Evolutionary conservation across 805 yeast genomes (phyloP), one percentile per base, ranked within the genome.

Genomic region (Maudiozyma bulderi): DNA sequence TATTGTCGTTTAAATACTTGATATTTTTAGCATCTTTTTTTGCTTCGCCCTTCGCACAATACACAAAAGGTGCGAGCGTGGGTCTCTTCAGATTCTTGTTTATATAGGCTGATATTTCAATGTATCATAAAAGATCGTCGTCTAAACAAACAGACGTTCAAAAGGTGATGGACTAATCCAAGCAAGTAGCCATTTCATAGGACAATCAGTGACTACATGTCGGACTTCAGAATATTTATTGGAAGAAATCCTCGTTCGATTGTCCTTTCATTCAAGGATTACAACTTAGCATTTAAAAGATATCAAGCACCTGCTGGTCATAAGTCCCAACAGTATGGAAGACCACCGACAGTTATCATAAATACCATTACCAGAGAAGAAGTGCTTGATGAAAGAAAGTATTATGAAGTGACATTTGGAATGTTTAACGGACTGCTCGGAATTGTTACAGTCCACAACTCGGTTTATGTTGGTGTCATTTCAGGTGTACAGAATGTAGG

Each of bases 171-270:
- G 26, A 20, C 4, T 20, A 20, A 4, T 4, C 26, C 26, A 20
- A 20, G 26, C 26, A 20, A 20, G 26, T 20, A 20, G 26, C 26
- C 26, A 20, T 20, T 20, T 20, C 4, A 20, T 20, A 20, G 26
- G 26, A 20, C 26, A 20, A 20, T 20, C 26, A 20, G 26, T 20
- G 26, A 20, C 6, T 15, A 31, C 8, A 47, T 47, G 49, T 32
- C 43, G 3, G 49, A 47, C 6, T 13, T 47, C 30, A 40, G 42
- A 26, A 8, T 86, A 10, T 80, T 73, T 63, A 72, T 84, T 47
- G 78, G 84, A 49, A 77, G 74, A 49, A 63, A 71, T 34, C 91
- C 93, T 1, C 71, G 96, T 48, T 76, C 90, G 9, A 70, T 86
- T 50, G 83, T 86, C 2, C 69, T 88, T 3, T 77, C 80, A 3